phyloP scores from a whole-genome alignment of 1,139 yeast genomes.

The Debaryomycetaceae sp. region DNA sequence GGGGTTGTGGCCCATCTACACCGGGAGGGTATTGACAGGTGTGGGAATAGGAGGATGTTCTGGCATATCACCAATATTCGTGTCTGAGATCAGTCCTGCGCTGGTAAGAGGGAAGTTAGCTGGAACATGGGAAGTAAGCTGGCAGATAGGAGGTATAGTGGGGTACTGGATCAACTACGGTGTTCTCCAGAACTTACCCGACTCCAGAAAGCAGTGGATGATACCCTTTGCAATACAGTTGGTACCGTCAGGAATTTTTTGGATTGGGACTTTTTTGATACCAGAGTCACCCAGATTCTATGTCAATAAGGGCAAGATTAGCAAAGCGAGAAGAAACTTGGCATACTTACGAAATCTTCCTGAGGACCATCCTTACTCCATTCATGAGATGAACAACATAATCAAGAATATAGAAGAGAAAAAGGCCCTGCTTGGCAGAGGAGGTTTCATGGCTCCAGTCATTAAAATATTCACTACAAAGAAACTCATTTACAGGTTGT shows the following conservation, averaged over 20 bases:
- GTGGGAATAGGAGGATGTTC: conserved; percentile 35
- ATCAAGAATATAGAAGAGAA: conserved; percentile 20
- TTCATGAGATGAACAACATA: conserved; percentile 23
- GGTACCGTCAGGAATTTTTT: conserved; percentile 41
- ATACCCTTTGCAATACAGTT: conserved; percentile 40
- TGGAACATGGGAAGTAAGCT: conserved; percentile 48
- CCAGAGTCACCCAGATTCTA: conserved; percentile 51
- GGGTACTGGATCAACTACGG: conserved; percentile 46
- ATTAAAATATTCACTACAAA: conserved; percentile 19
- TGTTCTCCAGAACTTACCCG: conserved; percentile 20
- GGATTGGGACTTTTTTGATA: conserved; percentile 35
- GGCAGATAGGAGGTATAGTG: conserved; percentile 49
- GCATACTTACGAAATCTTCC: conserved; percentile 25
- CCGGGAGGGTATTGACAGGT: conserved; percentile 35
- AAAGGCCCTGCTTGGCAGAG: conserved; percentile 14
- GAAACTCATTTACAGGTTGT: conserved; percentile 22
- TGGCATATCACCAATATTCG: conserved; percentile 31
- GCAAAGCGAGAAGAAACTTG: conserved; percentile 32
- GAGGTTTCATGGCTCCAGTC: conserved; percentile 27
- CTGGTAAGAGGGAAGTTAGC: conserved; percentile 37
- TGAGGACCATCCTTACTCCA: conserved; percentile 22
- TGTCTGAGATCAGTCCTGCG: conserved; percentile 30
- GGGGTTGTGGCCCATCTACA: conserved; percentile 33
- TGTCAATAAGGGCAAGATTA: conserved; percentile 30
- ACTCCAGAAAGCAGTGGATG: conserved; percentile 27